Percentiles rank a stretch among this genome's conserved stretches.
Evolutionary conservation across 768 basidiomycete species (phyloP).

Genomic region (Macrolepiota fuliginosa): DNA sequence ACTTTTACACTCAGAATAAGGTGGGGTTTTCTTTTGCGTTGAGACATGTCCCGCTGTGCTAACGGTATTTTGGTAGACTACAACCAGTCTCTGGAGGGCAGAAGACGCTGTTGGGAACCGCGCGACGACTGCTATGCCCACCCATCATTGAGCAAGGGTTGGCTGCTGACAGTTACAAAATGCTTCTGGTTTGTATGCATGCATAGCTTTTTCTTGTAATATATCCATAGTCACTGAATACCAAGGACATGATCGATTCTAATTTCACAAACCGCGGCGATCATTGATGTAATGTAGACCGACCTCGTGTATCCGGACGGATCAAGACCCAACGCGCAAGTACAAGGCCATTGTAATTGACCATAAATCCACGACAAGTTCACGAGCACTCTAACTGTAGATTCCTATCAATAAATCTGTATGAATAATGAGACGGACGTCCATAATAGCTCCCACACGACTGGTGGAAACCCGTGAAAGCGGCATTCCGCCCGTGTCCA

Average conservation of each 20-base stretch:
- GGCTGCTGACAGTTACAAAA: not conserved
- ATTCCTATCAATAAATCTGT: no score
- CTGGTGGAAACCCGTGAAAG: no score
- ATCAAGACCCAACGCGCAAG: no score
- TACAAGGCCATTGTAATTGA: no score
- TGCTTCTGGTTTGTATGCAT: not conserved
- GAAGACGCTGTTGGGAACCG: constrained; percentile 79
- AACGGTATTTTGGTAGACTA: constrained; percentile 55
- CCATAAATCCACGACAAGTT: no score
- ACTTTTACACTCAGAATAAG: constrained; percentile 97
- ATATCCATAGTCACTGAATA: not conserved
- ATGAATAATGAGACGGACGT: no score
- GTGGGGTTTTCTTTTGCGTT: constrained; percentile 26
- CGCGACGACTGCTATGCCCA: constrained; percentile 88
- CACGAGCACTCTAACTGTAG: no score
- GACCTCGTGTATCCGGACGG: no score
- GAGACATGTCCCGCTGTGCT: not conserved
- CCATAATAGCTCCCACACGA: no score
- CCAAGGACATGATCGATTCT: not conserved
- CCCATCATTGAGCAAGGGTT: constrained; percentile 48
- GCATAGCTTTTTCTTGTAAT: not conserved
- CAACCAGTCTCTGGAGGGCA: constrained; percentile 88
- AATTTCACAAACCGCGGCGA: not conserved
- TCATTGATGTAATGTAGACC: no score
- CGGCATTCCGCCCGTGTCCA: no score